These are phyloP conservation scores for Colletotrichum liriopes DNA, from an alignment of 2,329 filamentous ascomycete genomes.

Conservation along the genomic window DNA sequence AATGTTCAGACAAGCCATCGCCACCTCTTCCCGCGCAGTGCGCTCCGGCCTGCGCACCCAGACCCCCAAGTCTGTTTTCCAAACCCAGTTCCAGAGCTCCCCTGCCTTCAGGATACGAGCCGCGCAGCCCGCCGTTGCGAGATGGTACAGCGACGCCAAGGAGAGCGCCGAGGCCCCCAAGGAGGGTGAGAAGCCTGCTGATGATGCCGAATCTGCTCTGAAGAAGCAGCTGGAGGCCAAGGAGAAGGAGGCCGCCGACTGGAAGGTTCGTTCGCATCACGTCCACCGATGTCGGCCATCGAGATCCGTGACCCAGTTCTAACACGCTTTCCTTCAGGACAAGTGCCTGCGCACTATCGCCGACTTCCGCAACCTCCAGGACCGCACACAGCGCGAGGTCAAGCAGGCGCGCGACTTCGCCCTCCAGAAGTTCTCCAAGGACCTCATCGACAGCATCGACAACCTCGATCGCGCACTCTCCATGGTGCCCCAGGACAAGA, in stretches of 20 bases:
- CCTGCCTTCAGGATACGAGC: constrained; percentile 56
- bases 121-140: constrained; percentile 52
- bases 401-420: constrained; percentile 91
- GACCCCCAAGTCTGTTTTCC: constrained; percentile 53
- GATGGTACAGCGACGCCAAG: constrained; percentile 68
- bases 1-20: constrained; percentile 65
- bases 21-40: constrained; percentile 61
- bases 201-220: constrained; percentile 59
- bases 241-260: constrained; percentile 74
- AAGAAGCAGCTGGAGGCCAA: constrained; percentile 69
- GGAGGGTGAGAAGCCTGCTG: constrained; percentile 46
- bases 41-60: constrained; percentile 58
- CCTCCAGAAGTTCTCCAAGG: constrained; percentile 94
- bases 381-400: constrained; percentile 92
- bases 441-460: constrained; percentile 95
- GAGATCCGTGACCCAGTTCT: constrained; percentile 5
- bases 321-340: constrained; percentile 72
- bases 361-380: constrained; percentile 98
- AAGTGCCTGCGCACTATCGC: constrained; percentile 94
- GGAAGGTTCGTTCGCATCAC: constrained; percentile 79
- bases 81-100: constrained; percentile 56
- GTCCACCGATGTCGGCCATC: constrained; percentile 32
- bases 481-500: constrained; percentile 83
- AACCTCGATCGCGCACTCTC: constrained; percentile 94
- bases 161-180: constrained; percentile 49